phyloP scores from a whole-genome alignment of 2,329 filamentous ascomycete species.

The Colletotrichum sp. region DNA sequence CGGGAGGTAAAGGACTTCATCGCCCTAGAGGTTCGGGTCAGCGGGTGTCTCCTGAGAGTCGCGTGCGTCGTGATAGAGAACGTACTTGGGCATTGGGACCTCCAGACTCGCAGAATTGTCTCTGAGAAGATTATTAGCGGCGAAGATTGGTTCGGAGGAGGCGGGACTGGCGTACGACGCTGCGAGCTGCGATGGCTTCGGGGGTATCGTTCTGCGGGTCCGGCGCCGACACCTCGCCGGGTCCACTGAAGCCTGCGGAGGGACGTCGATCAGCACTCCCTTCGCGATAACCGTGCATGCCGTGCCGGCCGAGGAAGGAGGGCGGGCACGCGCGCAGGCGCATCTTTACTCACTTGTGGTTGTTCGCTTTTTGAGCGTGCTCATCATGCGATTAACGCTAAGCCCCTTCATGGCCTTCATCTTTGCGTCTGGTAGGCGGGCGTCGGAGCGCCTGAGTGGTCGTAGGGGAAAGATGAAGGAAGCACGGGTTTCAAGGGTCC shows the following conservation, averaged over 20 bases:
- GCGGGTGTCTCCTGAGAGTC: background rate
- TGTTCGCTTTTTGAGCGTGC: slow-evolving; percentile 56
- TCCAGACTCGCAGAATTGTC: slow-evolving; percentile 81
- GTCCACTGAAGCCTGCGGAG: slow-evolving; percentile 21
- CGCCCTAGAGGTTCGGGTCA: slow-evolving; percentile 58
- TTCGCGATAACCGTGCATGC: background rate
- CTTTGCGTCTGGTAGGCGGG: slow-evolving; percentile 1
- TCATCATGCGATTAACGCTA: slow-evolving; percentile 61
- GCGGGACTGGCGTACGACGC: slow-evolving; percentile 60
- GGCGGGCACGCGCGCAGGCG: background rate
- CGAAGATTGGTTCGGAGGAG: background rate
- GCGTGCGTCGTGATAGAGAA: background rate
- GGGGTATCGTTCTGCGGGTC: slow-evolving; percentile 60
- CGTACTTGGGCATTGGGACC: slow-evolving; percentile 56
- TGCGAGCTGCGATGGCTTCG: slow-evolving; percentile 68
- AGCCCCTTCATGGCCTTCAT: slow-evolving; percentile 58
- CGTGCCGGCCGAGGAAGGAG: background rate
- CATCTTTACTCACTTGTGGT: slow-evolving; percentile 12
- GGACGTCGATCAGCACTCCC: slow-evolving; percentile 11
- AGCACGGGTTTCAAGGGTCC: background rate
- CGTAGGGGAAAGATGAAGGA: background rate
- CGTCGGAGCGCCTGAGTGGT: background rate
- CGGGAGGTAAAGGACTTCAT: slow-evolving; percentile 92
- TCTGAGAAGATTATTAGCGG: slow-evolving; percentile 52
- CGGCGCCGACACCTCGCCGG: slow-evolving; percentile 13